A percentile compares a stretch with the other conserved stretches of the same genome.
phyloP scores from a whole-genome alignment of 768 basidiomycete species.

The Leccinum incarnatum region DNA sequence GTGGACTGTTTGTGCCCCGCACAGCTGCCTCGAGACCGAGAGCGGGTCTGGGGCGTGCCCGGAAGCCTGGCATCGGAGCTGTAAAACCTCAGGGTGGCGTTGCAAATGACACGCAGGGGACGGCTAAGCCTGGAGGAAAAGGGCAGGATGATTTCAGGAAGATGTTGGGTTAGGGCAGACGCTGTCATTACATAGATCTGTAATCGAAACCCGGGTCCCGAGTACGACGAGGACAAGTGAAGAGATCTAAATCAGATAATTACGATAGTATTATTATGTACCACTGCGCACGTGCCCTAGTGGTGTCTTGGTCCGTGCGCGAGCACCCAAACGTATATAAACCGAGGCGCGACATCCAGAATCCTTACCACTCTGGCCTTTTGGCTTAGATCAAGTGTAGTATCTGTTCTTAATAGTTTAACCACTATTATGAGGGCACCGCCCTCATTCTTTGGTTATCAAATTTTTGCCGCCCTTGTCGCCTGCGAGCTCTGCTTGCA shows the following conservation, averaged over 20 bases:
- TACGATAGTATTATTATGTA: no score
- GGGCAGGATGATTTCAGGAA: slow-evolving; percentile 84
- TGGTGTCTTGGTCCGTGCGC: slow-evolving; percentile 21
- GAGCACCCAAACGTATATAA: slow-evolving; percentile 8
- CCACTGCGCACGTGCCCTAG: neutral
- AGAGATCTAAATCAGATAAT: neutral
- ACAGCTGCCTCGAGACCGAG: slow-evolving; percentile 62
- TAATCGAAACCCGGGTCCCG: neutral
- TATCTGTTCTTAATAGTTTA: slow-evolving; percentile 69
- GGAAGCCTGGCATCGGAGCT: slow-evolving; percentile 35
- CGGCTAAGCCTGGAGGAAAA: slow-evolving; percentile 18
- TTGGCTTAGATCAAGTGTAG: slow-evolving; percentile 79
- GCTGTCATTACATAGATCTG: neutral
- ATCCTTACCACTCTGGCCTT: slow-evolving; percentile 44
- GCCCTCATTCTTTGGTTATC: slow-evolving; percentile 55
- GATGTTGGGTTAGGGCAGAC: slow-evolving; percentile 47
- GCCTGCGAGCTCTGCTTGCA: slow-evolving; percentile 39
- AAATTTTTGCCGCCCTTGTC: slow-evolving; percentile 31
- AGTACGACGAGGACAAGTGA: neutral
- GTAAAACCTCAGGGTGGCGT: slow-evolving; percentile 15
- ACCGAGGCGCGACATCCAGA: neutral
- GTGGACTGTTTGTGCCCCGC: slow-evolving; percentile 66
- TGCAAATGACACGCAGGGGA: slow-evolving; percentile 6
- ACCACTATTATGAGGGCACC: slow-evolving; percentile 58
- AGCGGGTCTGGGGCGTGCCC: slow-evolving; percentile 64